phyloP scores from a whole-genome alignment of 2,329 filamentous ascomycete genomes.

The Penicillium glabrum region DNA sequence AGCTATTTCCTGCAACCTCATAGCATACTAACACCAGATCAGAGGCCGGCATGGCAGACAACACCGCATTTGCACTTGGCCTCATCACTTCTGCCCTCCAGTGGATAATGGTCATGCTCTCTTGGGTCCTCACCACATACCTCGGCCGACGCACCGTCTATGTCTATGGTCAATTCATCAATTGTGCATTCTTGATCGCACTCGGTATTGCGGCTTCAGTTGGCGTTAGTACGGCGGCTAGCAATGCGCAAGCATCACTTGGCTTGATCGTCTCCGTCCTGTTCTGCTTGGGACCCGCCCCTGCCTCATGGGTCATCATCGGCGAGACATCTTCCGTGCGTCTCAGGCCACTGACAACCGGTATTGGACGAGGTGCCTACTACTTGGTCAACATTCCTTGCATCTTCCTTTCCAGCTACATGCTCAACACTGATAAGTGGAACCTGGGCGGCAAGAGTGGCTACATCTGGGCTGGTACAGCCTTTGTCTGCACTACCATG shows the following conservation, averaged over 20 bases:
- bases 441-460: constrained; percentile 58
- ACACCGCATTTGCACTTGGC: constrained; percentile 61
- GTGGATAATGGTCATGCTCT: constrained; percentile 63
- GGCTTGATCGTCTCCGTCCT: constrained; percentile 66
- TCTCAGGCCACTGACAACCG: constrained; percentile 65
- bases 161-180: constrained; percentile 59
- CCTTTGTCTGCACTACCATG: constrained; percentile 49
- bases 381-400: constrained; percentile 66
- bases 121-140: constrained; percentile 66
- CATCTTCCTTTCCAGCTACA: constrained; percentile 62
- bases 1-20: too few species aligned
- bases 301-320: constrained; percentile 67
- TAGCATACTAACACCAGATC: constrained; percentile 27
- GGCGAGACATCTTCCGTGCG: constrained; percentile 66
- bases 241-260: constrained; percentile 57
- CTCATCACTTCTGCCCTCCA: constrained; percentile 66
- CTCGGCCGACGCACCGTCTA: constrained; percentile 65
- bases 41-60: constrained; percentile 60
- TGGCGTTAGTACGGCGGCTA: constrained; percentile 15
- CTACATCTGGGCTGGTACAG: constrained; percentile 61
- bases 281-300: constrained; percentile 63
- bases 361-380: constrained; percentile 63
- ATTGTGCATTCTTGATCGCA: constrained; percentile 40
- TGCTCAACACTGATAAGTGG: constrained; percentile 52
- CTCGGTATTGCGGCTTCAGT: constrained; percentile 62